Evolutionary conservation across 1,139 yeast species (phyloP).

Genomic region (Yamadazyma diddensiae): DNA sequence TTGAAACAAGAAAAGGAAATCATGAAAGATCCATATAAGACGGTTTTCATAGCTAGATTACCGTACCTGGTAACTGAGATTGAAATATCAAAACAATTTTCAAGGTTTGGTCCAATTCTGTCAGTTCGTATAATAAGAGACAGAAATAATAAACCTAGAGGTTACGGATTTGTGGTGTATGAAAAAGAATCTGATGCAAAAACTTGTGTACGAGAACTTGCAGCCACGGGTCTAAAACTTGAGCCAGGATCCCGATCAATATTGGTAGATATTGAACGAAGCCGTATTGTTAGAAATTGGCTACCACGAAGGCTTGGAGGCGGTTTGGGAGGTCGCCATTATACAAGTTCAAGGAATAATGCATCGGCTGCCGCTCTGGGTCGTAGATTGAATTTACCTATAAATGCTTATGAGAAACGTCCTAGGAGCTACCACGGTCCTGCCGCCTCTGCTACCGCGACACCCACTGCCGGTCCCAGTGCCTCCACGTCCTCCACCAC

Average conservation of each 20-base stretch:
- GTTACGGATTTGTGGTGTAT: constrained; percentile 83
- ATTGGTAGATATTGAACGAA: constrained; percentile 81
- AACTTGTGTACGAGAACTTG: constrained; percentile 55
- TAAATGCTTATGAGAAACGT: constrained; percentile 12
- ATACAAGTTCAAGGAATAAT: constrained; percentile 34
- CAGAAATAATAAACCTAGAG: constrained; percentile 54
- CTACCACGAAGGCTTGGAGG: constrained; percentile 72
- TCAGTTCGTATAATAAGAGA: constrained; percentile 66
- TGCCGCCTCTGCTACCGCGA: neutral
- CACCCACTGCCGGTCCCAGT: neutral
- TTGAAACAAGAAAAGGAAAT: constrained; percentile 53
- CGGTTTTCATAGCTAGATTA: constrained; percentile 75
- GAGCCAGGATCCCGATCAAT: constrained; percentile 42
- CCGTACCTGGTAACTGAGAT: constrained; percentile 65
- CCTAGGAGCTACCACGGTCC: neutral
- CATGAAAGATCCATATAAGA: constrained; percentile 66
- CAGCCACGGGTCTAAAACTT: constrained; percentile 48
- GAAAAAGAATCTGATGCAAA: constrained; percentile 57
- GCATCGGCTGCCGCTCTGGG: constrained; percentile 56
- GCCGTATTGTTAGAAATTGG: constrained; percentile 74
- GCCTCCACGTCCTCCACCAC: neutral
- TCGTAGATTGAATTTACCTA: constrained; percentile 23
- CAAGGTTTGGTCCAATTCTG: constrained; percentile 69
- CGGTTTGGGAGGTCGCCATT: constrained; percentile 62
- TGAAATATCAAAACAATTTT: constrained; percentile 63